Evolutionary conservation across 192 early-diverging fungal genomes (phyloP), one percentile per base, ranked within the genome.

Genomic region (Geranomyces michiganensis): DNA sequence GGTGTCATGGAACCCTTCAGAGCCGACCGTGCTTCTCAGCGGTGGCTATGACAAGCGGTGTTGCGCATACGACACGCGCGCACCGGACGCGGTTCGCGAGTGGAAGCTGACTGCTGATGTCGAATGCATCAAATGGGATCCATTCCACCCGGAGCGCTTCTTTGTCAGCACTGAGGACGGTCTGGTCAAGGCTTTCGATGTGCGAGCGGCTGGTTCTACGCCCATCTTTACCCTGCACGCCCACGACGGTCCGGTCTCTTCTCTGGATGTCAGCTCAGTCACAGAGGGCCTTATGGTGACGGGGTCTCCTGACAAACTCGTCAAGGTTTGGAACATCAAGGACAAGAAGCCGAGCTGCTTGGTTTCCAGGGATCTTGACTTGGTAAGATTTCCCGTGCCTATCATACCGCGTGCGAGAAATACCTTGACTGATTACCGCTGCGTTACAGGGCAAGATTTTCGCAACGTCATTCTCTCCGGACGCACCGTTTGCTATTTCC

Each of bases 301-400:
- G 0, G 98, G 96, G 22, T 91, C 91, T 4, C 84, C 88, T 0
- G 98, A 99, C 68, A 92, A 93, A 70, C 82, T 81, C 3, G 90
- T 95, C 82, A 99, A 98, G 82, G 81, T 99, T 31, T 99, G 98
- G 98, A 87, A 91, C 70, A 83, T 93, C 10, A 84, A 85, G 43
- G 85, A 93, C 33, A 77, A 81, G 70, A 86, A 88, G 90, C 95
- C 47, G 80, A 87, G 63, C 86, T 96, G 92, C 63, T 85, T 99
- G 7, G 82, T 92, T 32, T 95, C 92, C 71, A 87, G 92, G 55
- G 90, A 95, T 75, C 79, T 93, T n/a, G 91, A 87, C 43, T 87
- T 92, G 32, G 92, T 90, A 81, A 33, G 74, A 65, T 3, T 22
- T 3, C n/a, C n/a, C n/a, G n/a, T n/a, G n/a, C n/a, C n/a, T n/a